phyloP scores from a whole-genome alignment of 2,329 filamentous ascomycete species.

The Meredithiella fracta region DNA sequence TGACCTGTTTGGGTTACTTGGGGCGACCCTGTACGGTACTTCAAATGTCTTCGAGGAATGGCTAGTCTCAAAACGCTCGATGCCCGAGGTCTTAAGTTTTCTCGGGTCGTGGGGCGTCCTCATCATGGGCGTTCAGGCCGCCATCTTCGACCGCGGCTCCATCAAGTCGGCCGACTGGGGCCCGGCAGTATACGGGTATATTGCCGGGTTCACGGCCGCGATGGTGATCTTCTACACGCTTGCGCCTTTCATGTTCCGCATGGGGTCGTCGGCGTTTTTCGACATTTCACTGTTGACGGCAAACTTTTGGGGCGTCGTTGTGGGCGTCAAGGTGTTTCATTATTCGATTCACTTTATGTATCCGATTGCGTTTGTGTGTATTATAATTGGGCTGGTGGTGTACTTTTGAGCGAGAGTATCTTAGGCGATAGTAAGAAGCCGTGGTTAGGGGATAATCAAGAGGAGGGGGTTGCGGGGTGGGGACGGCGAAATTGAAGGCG shows the following conservation, averaged over 20 bases:
- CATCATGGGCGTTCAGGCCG: slow-evolving; percentile 82
- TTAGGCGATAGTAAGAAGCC: slow-evolving; percentile 86
- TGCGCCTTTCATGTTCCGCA: slow-evolving; percentile 73
- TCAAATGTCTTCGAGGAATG: slow-evolving; percentile 90
- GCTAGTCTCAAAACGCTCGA: slow-evolving; percentile 67
- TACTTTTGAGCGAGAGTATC: slow-evolving; percentile 77
- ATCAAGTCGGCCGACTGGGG: slow-evolving; percentile 53
- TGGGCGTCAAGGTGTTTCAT: slow-evolving; percentile 75
- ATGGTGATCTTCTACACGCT: slow-evolving; percentile 75
- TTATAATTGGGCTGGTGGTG: slow-evolving; percentile 67
- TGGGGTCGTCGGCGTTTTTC: slow-evolving; percentile 85
- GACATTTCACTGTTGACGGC: slow-evolving; percentile 87
- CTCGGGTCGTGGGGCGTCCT: slow-evolving; percentile 73
- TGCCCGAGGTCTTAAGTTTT: slow-evolving; percentile 89
- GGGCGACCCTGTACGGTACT: slow-evolving; percentile 80
- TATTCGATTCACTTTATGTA: slow-evolving; percentile 76
- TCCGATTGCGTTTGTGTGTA: slow-evolving; percentile 85
- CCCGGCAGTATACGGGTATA: slow-evolving; percentile 55
- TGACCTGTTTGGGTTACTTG: slow-evolving; percentile 78
- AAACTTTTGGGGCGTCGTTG: slow-evolving; percentile 94
- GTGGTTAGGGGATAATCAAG: slow-evolving; percentile 81
- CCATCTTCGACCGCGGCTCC: slow-evolving; percentile 70
- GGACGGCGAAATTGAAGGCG: slow-evolving; percentile 74
- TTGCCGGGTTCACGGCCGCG: slow-evolving; percentile 77
- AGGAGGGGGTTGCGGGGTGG: slow-evolving; percentile 59